Percentiles rank a stretch among this genome's conserved stretches.
These are phyloP conservation scores for Lentinula novae-zelandiae DNA, from an alignment of 1,284 basidiomycete species.

Conservation along the genomic window DNA sequence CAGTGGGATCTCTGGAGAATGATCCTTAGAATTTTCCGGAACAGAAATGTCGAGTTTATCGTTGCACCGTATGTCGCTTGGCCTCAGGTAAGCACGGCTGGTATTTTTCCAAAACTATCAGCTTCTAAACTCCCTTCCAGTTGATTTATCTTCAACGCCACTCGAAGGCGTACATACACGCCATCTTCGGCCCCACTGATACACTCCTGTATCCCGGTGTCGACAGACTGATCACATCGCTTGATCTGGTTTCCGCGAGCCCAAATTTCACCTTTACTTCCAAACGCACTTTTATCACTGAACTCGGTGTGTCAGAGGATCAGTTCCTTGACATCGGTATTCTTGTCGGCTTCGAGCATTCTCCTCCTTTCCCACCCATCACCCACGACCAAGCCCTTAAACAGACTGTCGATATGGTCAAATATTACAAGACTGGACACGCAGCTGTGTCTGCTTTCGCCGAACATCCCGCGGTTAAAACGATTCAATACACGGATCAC, in stretches of 20 bases:
- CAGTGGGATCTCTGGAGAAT: slow-evolving; percentile 92
- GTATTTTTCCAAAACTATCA: slow-evolving; percentile 14
- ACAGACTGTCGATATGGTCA: slow-evolving; percentile 84
- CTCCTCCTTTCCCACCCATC: slow-evolving; percentile 83
- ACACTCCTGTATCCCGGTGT: slow-evolving; percentile 87
- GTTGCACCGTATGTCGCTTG: slow-evolving; percentile 93
- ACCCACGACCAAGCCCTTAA: slow-evolving; percentile 79
- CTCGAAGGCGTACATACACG: slow-evolving; percentile 91
- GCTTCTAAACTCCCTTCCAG: slow-evolving; percentile 36
- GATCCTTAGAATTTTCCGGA: slow-evolving; percentile 90
- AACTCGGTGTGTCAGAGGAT: slow-evolving; percentile 79
- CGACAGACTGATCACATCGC: slow-evolving; percentile 87
- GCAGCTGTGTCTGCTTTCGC: slow-evolving; percentile 75
- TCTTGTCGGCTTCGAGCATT: slow-evolving; percentile 87
- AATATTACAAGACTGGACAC: slow-evolving; percentile 85
- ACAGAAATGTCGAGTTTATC: slow-evolving; percentile 94
- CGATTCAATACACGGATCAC: slow-evolving; percentile 77
- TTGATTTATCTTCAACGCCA: slow-evolving; percentile 94
- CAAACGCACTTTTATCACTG: slow-evolving; percentile 74
- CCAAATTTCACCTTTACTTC: slow-evolving; percentile 85
- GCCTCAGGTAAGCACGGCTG: slow-evolving; percentile 74
- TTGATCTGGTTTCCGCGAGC: slow-evolving; percentile 66
- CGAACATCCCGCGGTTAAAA: slow-evolving; percentile 76
- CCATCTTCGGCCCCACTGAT: slow-evolving; percentile 90
- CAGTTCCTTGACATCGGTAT: slow-evolving; percentile 95